Base-by-base conservation (phyloP, 2,329 filamentous ascomycete genomes). In the Erysiphe neolycopersici region DNA sequence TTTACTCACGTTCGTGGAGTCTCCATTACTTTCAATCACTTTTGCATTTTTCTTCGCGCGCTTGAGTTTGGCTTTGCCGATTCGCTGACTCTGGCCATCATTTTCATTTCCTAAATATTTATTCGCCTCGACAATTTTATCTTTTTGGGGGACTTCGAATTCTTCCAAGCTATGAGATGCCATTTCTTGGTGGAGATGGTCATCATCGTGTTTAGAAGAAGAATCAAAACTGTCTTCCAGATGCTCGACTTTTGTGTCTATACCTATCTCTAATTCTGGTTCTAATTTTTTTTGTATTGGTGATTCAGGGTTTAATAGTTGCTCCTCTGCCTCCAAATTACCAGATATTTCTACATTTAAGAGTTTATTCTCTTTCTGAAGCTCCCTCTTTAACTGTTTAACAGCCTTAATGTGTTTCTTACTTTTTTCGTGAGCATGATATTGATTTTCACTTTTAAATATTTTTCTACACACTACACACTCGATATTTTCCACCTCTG, bases 391-490 rank as follows among this genome's bases (percentile, higher is more conserved):
- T 35, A 98, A 61, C 47, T 84, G 71, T 50, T 85, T 76, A 6
- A 94, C 68, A 2, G 83, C 78, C 57, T 93, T 95, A 47, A 76
- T 61, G 54, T 98, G 89, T 60, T 95, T 98, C 59, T 93, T 98
- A 65, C 87, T 95, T 62, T 79, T 83, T 61, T 94, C 85, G 54
- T 98, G 89, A 3, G 79, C 77, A 53, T 91, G 76, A 47, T 79
- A 84, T 55, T 95, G 87, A 50, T 83, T 84, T 56, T 92, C 80
- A 54, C 85, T 95, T 60, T 94, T 72, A 61, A 95, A 98, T 0
- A 62, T 68, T 50, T 79, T 82, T 50, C 73, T 69, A 59, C 89
- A 95, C 4, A 74, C 70, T 2, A 78, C 69, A 56, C 89, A 95
- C 52, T 76, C 76, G 43, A 81, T 69, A 29, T 73, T 62, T 49